Evolutionary conservation across 2,329 filamentous ascomycete genomes (phyloP).

Genomic region (Hypoxylon sp.): DNA sequence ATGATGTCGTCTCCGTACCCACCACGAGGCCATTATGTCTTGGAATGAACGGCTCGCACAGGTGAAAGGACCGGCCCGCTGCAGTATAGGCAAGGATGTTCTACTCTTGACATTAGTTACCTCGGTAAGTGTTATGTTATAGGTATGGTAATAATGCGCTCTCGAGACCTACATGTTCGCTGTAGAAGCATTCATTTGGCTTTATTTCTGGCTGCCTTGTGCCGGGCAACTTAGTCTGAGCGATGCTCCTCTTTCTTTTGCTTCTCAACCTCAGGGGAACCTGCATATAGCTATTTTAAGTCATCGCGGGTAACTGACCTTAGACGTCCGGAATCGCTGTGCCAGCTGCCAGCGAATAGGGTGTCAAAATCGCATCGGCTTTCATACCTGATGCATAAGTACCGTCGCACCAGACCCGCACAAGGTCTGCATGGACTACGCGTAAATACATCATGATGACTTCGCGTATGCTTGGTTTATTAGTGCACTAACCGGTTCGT

Average conservation of each 20-base stretch:
- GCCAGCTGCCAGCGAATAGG: slow-evolving; percentile 14
- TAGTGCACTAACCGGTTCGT: slow-evolving; percentile 9
- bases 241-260: slow-evolving; percentile 8
- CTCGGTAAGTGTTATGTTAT: not conserved
- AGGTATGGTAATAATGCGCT: not conserved
- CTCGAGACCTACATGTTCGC: slow-evolving; percentile 13
- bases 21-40: not conserved
- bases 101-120: slow-evolving; percentile 15
- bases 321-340: not conserved
- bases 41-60: slow-evolving; percentile 2
- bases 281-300: slow-evolving; percentile 27
- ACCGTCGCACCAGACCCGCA: slow-evolving; percentile 15
- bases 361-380: slow-evolving; percentile 16
- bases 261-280: slow-evolving; percentile 16
- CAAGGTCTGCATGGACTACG: slow-evolving; percentile 15
- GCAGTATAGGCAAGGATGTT: not conserved
- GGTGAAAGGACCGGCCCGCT: slow-evolving; percentile 3
- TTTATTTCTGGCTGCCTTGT: not conserved
- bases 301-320: slow-evolving; percentile 3
- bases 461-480: slow-evolving; percentile 17
- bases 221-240: not conserved
- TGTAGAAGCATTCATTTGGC: not conserved
- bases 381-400: slow-evolving; percentile 25
- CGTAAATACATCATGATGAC: slow-evolving; percentile 27
- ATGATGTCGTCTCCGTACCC: not conserved